Conservation (phyloP, 352 stramenopile genomes). For the Phytophthora tentaculata region DNA sequence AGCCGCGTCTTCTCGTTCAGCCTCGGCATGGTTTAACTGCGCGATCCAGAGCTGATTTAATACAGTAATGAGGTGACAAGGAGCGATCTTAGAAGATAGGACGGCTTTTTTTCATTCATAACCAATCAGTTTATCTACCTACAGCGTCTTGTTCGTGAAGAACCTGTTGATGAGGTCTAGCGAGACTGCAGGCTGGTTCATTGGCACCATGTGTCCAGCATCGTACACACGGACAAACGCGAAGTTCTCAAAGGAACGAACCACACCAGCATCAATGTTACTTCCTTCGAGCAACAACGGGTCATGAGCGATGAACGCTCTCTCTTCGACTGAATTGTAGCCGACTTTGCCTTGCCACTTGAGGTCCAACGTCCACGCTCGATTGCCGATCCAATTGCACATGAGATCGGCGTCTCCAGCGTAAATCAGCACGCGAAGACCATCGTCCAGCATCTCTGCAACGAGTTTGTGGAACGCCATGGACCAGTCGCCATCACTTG, state of each 20-base stretch:
- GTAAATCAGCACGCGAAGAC: slow-evolving; percentile 92
- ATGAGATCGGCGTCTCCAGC: slow-evolving; percentile 96
- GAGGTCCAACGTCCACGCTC: slow-evolving; percentile 91
- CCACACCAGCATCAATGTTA: slow-evolving; percentile 37
- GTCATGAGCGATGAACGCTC: slow-evolving; percentile 40
- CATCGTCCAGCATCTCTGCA: slow-evolving; percentile 79
- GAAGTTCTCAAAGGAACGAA: slow-evolving; percentile 49
- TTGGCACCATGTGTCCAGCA: slow-evolving; percentile 66
- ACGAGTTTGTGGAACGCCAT: slow-evolving; percentile 89
- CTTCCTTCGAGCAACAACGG: slow-evolving; percentile 18
- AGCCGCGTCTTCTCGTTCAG: slow-evolving; percentile 13
- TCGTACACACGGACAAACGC: slow-evolving; percentile 58
- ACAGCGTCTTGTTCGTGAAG: slow-evolving; percentile 41
- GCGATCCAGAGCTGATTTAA: slow-evolving; percentile 3
- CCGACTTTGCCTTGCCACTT: slow-evolving; percentile 88
- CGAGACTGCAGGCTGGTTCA: slow-evolving; percentile 49
- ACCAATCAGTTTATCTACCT: slow-evolving; percentile 6
- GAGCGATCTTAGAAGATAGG: not conserved
- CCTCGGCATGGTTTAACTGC: not conserved
- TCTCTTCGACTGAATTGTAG: slow-evolving; percentile 66
- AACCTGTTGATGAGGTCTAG: slow-evolving; percentile 62
- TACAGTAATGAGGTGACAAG: not conserved
- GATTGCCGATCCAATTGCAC: slow-evolving; percentile 96
- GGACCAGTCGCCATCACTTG: slow-evolving; percentile 88
- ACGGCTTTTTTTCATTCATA: slow-evolving; percentile 5